phyloP scores from a whole-genome alignment of 352 stramenopile genomes.

The Pythium guiyangense region DNA sequence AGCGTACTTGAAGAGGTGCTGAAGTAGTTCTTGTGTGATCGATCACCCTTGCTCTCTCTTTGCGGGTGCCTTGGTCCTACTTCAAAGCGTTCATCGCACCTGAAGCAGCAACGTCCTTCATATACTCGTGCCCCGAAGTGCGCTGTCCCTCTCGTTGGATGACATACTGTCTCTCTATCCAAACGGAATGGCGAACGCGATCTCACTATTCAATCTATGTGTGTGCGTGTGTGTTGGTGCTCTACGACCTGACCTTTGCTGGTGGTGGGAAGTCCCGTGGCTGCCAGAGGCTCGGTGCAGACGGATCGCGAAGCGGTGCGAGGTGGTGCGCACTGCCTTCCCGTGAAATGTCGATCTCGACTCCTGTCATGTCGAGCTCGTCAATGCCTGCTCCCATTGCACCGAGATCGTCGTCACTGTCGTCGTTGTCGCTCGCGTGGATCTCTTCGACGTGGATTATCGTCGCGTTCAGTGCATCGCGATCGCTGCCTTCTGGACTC shows the following conservation, averaged over 20 bases:
- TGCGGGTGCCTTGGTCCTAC: no score
- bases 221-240: background rate
- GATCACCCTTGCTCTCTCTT: no score
- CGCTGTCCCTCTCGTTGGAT: no score
- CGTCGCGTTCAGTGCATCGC: background rate
- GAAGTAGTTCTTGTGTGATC: no score
- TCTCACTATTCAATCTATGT: no score
- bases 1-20: no score
- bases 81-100: no score
- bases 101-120: no score
- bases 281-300: conserved; percentile 14
- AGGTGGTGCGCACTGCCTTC: conserved; percentile 5
- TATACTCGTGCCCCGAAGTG: no score
- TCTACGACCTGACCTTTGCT: conserved; percentile 5
- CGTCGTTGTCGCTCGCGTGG: conserved; percentile 5
- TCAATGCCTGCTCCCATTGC: background rate
- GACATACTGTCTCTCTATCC: no score
- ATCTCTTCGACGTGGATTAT: conserved; percentile 10
- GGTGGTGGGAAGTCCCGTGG: conserved; percentile 19
- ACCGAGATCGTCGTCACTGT: background rate
- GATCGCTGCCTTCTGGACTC: background rate
- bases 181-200: no score
- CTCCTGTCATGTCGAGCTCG: conserved; percentile 15
- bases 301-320: conserved; percentile 8
- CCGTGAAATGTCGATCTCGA: conserved; percentile 14